Evolutionary conservation across 139 green algal genomes (phyloP), one percentile per base, ranked within the genome.

Genomic region (Coelastrella sp.): DNA sequence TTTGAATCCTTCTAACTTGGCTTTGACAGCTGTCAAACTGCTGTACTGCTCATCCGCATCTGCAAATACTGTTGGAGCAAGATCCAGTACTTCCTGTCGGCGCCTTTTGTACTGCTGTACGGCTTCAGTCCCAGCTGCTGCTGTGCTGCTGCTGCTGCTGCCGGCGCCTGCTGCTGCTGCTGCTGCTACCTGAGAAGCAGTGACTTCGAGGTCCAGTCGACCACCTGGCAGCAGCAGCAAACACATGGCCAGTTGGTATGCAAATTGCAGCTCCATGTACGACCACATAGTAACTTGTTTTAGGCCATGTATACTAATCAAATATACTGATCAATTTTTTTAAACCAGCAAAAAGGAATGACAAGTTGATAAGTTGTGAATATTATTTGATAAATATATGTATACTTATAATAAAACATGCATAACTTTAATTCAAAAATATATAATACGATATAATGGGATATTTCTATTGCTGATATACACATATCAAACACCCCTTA

Each of bases 1-100:
- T 68, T 95, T 95, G 87, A 97, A 99, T 11, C 95, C 92, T 78
- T 92, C 93, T 14, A 96, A 91, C 72, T 96, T 92, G 15, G 60
- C 56, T 66, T 95, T 92, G 7, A 94, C 93, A 0, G 93, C 92
- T 1, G 27, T 56, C 25, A 99, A 80, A 61, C 80, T 94, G 9
- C 92, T 80, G 76, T 94, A 99, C 66, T 98, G 95, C 58, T 98
- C 97, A 15, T 84, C 94, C 17, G 96, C 95, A 86, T 99, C 97
- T 14, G 91, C 89, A 91, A 99, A 99, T 22, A 98, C 94, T 12
- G 93, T 94, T 9, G 70, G 61, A 1, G 91, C 92, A 0, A 93
- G 91, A 58, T 94, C 89, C 78, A 96, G 82, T 6, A 98, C 91
- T 81, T 99, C 96, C 20, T 83, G 65, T 68, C 96, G 93, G 19